phyloP scores from a whole-genome alignment of 331 rosid species.

The Arachis monticola region DNA sequence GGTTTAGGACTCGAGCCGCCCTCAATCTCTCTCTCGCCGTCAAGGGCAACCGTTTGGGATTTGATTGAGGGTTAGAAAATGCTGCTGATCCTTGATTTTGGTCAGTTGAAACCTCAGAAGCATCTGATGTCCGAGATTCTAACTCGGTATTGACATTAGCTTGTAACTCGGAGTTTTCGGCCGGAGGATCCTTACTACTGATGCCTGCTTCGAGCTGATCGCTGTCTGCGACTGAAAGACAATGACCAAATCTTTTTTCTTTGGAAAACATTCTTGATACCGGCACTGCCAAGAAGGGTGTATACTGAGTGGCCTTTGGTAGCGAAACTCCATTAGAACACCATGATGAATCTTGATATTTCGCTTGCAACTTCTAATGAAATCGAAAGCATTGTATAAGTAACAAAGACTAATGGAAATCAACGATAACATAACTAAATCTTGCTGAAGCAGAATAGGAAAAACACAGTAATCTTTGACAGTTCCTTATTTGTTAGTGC shows the following conservation, averaged over 20 bases:
- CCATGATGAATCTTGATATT: conserved; percentile 58
- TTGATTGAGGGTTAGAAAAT: conserved; percentile 44
- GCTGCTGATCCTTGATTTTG: conserved; percentile 42
- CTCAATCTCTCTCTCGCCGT: conserved; percentile 85
- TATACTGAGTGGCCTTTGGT: conserved; percentile 47
- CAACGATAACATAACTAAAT: conserved; percentile 22
- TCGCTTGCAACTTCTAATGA: conserved; percentile 61
- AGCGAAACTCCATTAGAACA: conserved; percentile 59
- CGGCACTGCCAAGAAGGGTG: conserved; percentile 44
- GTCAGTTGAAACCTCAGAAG: conserved; percentile 50
- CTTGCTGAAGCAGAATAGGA: not conserved
- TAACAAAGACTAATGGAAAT: conserved; percentile 28
- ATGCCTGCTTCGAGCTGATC: conserved; percentile 63
- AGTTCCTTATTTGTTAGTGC: conserved; percentile 1
- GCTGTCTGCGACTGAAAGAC: conserved; percentile 66
- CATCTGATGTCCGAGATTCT: conserved; percentile 50
- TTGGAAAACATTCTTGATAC: conserved; percentile 51
- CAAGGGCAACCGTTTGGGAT: conserved; percentile 52
- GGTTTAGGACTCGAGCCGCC: conserved; percentile 76
- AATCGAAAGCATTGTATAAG: conserved; percentile 41
- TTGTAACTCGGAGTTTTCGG: conserved; percentile 43
- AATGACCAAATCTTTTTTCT: conserved; percentile 46
- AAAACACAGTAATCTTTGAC: conserved; percentile 12
- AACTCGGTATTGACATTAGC: conserved; percentile 40
- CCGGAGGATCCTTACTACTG: conserved; percentile 49